Conservation (phyloP, 2,329 filamentous ascomycete species). For the Curvularia sp. region DNA sequence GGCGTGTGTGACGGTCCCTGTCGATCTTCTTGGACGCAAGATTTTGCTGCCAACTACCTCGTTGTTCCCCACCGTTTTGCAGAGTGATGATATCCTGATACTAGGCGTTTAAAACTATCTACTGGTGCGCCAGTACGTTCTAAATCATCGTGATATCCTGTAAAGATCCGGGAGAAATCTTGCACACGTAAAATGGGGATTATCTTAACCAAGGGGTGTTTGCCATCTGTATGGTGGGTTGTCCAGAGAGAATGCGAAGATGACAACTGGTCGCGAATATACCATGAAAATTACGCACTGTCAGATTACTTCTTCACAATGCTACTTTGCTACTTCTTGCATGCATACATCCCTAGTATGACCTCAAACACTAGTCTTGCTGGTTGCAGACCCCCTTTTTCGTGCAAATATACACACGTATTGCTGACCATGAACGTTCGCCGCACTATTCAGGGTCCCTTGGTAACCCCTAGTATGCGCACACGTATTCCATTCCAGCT, state of each 20-base stretch:
- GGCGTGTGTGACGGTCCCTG: conserved; percentile 3
- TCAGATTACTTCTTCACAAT: neutral
- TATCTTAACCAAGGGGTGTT: neutral
- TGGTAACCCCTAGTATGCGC: neutral
- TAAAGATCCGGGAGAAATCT: neutral
- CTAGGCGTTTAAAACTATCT: neutral
- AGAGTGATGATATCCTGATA: neutral
- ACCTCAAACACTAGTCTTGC: neutral
- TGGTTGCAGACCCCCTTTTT: neutral
- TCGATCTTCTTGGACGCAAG: conserved; percentile 4
- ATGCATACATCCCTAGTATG: neutral
- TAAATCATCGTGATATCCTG: neutral
- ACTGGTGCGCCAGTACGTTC: too few relatives aligned
- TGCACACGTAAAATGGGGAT: neutral
- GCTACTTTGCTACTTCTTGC: neutral
- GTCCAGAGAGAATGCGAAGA: neutral
- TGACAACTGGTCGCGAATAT: neutral
- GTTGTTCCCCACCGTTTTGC: too few relatives aligned
- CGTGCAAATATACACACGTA: neutral
- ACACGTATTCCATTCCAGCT: neutral
- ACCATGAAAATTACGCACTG: neutral
- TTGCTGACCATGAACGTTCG: neutral
- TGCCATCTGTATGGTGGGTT: neutral
- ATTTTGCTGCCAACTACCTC: too few relatives aligned
- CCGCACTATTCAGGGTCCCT: neutral